Percentiles rank a stretch among this genome's conserved stretches.
Conservation (phyloP, 2,329 filamentous ascomycete genomes). For the Ophiostoma ips region DNA sequence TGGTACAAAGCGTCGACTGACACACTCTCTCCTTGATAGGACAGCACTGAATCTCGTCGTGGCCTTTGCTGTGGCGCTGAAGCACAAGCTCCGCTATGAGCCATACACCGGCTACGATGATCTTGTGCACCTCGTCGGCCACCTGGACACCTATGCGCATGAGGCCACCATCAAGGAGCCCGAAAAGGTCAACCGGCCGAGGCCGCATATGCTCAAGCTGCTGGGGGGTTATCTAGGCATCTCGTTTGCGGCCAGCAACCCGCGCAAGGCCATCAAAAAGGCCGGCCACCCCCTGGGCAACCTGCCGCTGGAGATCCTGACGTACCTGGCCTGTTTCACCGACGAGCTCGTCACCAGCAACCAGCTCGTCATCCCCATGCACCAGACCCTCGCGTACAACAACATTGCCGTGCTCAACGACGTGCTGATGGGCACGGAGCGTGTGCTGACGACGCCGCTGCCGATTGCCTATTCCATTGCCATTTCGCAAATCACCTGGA, state of each 20-base stretch:
- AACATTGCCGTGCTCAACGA: constrained; percentile 47
- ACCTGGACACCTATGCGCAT: constrained; percentile 54
- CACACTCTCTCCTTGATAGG: constrained; percentile 12
- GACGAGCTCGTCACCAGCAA: constrained; percentile 39
- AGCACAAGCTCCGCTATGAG: constrained; percentile 62
- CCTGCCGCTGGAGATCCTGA: constrained; percentile 56
- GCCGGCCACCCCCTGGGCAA: constrained; percentile 56
- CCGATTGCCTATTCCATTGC: constrained; percentile 63
- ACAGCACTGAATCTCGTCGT: constrained; percentile 56
- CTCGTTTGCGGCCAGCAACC: constrained; percentile 54
- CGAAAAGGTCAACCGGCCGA: constrained; percentile 20
- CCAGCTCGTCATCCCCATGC: constrained; percentile 32
- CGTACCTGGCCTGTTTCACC: constrained; percentile 47
- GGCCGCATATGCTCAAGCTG: constrained; percentile 31
- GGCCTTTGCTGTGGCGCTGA: constrained; percentile 53
- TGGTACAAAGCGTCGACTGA: constrained; percentile 29
- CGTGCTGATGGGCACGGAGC: constrained; percentile 50
- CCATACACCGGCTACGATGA: constrained; percentile 58
- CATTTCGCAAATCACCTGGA: constrained; percentile 64
- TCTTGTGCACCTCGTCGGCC: constrained; percentile 44
- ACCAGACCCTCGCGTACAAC: constrained; percentile 35
- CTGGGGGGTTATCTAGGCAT: constrained; percentile 53
- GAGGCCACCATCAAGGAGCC: constrained; percentile 26
- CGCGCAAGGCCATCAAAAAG: constrained; percentile 53
- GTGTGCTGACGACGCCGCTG: constrained; percentile 57